These are phyloP conservation scores for Boletellus ananiceps DNA, from an alignment of 768 basidiomycete species.

Conservation along the genomic window DNA sequence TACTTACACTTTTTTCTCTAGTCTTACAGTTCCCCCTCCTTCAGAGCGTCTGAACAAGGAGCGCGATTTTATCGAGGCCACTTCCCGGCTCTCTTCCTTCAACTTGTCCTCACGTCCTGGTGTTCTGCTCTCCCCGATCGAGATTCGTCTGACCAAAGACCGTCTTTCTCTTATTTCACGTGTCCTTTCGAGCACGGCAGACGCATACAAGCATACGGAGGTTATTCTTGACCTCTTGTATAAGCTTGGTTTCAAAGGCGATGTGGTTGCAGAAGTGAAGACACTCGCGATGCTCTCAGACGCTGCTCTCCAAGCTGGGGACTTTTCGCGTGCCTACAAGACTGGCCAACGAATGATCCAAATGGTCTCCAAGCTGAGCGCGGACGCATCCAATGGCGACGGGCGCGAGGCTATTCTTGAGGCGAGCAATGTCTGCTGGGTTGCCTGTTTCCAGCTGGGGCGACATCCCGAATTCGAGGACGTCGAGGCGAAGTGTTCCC, in stretches of 20 bases:
- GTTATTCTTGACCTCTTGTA: slow-evolving; percentile 86
- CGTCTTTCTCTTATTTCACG: slow-evolving; percentile 82
- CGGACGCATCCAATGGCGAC: slow-evolving; percentile 22
- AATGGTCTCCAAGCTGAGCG: slow-evolving; percentile 48
- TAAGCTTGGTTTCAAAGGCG: slow-evolving; percentile 78
- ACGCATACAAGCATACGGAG: slow-evolving; percentile 89
- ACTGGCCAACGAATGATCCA: slow-evolving; percentile 69
- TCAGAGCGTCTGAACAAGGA: slow-evolving; percentile 64
- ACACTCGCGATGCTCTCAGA: slow-evolving; percentile 88
- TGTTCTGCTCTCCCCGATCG: slow-evolving; percentile 80
- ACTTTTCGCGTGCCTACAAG: slow-evolving; percentile 71
- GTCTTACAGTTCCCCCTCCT: slow-evolving; percentile 67
- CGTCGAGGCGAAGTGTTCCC: slow-evolving; percentile 55
- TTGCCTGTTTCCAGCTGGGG: slow-evolving; percentile 83
- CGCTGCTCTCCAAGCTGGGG: slow-evolving; percentile 77
- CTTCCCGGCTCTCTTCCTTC: slow-evolving; percentile 91
- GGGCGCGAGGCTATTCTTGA: slow-evolving; percentile 47
- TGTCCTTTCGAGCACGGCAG: slow-evolving; percentile 77
- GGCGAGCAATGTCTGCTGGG: slow-evolving; percentile 84
- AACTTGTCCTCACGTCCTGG: slow-evolving; percentile 73
- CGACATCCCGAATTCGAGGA: slow-evolving; percentile 75
- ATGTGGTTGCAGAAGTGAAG: slow-evolving; percentile 74
- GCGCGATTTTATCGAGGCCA: slow-evolving; percentile 95
- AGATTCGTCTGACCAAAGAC: slow-evolving; percentile 89
- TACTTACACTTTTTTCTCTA: slow-evolving; percentile 30